Evolutionary conservation across 768 basidiomycete species (phyloP), one percentile per base, ranked within the genome.

Genomic region (Chalciporus pseudorubinellus): DNA sequence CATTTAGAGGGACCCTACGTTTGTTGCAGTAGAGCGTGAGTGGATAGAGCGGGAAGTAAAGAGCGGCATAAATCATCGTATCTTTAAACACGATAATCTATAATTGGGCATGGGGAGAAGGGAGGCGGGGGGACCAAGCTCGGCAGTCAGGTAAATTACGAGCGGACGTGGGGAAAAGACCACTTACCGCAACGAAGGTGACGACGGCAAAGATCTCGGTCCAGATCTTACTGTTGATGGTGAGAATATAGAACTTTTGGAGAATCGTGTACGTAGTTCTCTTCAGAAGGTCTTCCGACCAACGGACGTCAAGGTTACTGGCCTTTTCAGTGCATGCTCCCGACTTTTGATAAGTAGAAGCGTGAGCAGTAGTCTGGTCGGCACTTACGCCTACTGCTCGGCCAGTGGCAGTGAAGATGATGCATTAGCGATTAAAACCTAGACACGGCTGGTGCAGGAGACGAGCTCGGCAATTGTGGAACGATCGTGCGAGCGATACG

Each of bases 161-260:
- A 12, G 13, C 29, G 14, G n/a, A 34, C 19, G 19, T 14, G 22
- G 18, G 36, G 12, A 11, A 11, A 11, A 18, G 26, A 10, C 12
- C 10, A 13, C 47, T 51, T 20, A 52, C 53, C 1, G 39, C 0
- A 11, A 55, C 38, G 6, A 59, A 39, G 20, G 38, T 43, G 8
- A 43, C 13, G 1, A 50, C 20, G 11, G 45, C 46, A 28, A 50
- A 55, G 18, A 58, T 7, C 16, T 52, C 46, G n/a, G 53, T 59
- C 56, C 58, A 58, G 16, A 48, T 29, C 5, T 50, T 52, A 26
- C 49, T 58, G 28, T 53, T 55, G 42, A 55, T 24, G 8, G 59
- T 51, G 44, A 48, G 38, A 38, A 59, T 16, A 14, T 49, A 21
- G 18, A 58, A 46, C 24, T 28, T 57, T 28, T 51, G 50, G 16